These are phyloP conservation scores for Hydnomerulius pinastri DNA, from an alignment of 768 basidiomycete species.

Conservation along the genomic window DNA sequence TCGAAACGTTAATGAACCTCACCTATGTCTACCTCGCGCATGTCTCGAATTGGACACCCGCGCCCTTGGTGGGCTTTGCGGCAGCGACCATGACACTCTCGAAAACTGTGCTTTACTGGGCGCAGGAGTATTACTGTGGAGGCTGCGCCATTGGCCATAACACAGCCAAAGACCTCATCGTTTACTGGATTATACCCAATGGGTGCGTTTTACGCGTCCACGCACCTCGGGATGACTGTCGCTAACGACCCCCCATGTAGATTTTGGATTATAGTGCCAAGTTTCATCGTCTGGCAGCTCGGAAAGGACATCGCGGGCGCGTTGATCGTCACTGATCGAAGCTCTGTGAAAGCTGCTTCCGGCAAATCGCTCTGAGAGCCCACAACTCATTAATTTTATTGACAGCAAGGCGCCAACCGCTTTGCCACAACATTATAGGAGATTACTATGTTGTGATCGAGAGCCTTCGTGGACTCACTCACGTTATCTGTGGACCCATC, in stretches of 20 bases:
- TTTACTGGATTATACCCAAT: conserved; percentile 77
- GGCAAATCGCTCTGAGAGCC: conserved; percentile 33
- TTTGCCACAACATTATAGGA: too few species aligned
- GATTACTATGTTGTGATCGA: too few species aligned
- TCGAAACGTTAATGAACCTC: conserved; percentile 78
- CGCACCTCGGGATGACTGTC: not conserved
- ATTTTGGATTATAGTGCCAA: conserved; percentile 77
- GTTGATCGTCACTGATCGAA: conserved; percentile 35
- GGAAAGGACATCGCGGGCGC: conserved; percentile 60
- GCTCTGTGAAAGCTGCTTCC: conserved; percentile 27
- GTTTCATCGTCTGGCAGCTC: conserved; percentile 57
- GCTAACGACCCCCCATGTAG: conserved; percentile 37
- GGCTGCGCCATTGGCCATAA: conserved; percentile 81
- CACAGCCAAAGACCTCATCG: conserved; percentile 44
- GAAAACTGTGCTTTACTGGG: conserved; percentile 84
- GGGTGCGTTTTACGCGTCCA: conserved; percentile 67
- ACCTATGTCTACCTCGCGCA: conserved; percentile 77
- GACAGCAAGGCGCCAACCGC: too few species aligned
- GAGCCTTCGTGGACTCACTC: too few species aligned
- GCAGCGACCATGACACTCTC: conserved; percentile 76
- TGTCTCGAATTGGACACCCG: conserved; percentile 57
- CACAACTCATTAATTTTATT: too few species aligned
- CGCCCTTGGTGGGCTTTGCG: conserved; percentile 74
- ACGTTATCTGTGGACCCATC: too few species aligned
- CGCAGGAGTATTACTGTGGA: conserved; percentile 77